Evolutionary conservation across 176 grass and related monocot species (phyloP), one percentile per base, ranked within the genome.

Genomic region (Phyllostachys edulis): DNA sequence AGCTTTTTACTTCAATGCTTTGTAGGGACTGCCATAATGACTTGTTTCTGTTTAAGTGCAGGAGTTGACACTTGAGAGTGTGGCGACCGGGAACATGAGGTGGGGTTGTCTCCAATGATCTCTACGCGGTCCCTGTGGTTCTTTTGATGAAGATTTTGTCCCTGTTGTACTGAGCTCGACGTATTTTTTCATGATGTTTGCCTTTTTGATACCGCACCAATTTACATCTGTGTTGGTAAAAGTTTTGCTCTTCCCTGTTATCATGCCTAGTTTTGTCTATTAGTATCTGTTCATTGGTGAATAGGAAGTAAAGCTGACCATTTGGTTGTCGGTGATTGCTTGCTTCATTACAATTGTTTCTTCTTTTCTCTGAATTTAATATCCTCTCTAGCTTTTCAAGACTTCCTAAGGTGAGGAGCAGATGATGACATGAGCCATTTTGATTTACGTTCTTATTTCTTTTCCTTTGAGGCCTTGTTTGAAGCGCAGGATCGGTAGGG

Each of bases 1-100:
- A 17, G 11, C 16, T 75, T 37, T 68, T 38, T 50, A 51, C 82
- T 74, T 80, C 6, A 27, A 42, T 89, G 40, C 41, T 66, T 23
- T 85, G 87, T 84, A 82, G 83, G 70, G 82, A 76, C 82, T 54
- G 17, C 5, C 40, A 69, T 60, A 62, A 20, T 81, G 70, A 16
- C 37, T 11, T 79, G 16, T 80, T 40, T 41, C 69, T 75, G 75
- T 80, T 66, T 60, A 76, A 26, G 62, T 80, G 70, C 62, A 75
- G 69, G 76, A 41, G 50, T 75, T 69, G 68, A 32, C 36, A 4
- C 15, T 18, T 49, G 32, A 34, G 32, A 34, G 32, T 57, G 79
- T 42, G 50, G 9, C 9, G 66, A 57, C 37, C 9, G 4, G 10
- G 73, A 69, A 42, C 72, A 51, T 76, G 42, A 76, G 34, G 71